Conservation (phyloP, 495 filamentous ascomycete genomes). For the Penicillium macrosclerotiorum region DNA sequence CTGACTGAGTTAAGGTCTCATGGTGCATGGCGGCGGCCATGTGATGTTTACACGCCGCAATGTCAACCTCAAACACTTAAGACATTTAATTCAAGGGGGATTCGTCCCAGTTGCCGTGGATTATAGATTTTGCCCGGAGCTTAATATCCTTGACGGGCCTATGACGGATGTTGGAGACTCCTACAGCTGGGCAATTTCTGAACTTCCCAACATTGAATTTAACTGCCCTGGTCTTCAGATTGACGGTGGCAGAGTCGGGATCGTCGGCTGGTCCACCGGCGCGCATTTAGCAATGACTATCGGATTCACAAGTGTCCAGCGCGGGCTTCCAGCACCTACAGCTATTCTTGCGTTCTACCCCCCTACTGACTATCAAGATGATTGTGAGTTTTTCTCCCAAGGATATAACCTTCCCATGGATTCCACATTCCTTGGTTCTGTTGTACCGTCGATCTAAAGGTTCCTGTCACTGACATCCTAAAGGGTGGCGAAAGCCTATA, state of each 20-base stretch:
- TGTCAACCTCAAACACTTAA: conserved; percentile 39
- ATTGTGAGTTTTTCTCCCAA: too few species aligned
- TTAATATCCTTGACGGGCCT: conserved; percentile 42
- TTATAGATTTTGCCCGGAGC: conserved; percentile 54
- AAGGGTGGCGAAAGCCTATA: too few species aligned
- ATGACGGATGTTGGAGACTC: conserved; percentile 49
- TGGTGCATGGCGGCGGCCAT: conserved; percentile 55
- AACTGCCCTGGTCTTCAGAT: conserved; percentile 24
- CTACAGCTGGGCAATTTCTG: conserved; percentile 37
- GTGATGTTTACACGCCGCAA: conserved; percentile 44
- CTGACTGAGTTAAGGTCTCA: too few species aligned
- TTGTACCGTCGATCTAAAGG: too few species aligned
- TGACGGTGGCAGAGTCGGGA: conserved; percentile 40
- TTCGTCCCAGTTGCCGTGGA: conserved; percentile 54
- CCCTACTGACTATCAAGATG: conserved; percentile 42
- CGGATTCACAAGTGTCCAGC: conserved; percentile 31
- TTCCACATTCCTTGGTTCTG: too few species aligned
- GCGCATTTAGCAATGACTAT: conserved; percentile 50
- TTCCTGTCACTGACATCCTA: too few species aligned
- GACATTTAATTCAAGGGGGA: conserved; percentile 34
- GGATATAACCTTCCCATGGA: too few species aligned
- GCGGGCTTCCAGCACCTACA: conserved; percentile 35
- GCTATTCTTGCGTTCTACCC: conserved; percentile 52
- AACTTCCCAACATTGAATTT: conserved; percentile 29
- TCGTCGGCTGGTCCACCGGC: conserved; percentile 54